Evolutionary conservation across 805 yeast species (phyloP).

Genomic region (Diddensiella caesifluorescens): DNA sequence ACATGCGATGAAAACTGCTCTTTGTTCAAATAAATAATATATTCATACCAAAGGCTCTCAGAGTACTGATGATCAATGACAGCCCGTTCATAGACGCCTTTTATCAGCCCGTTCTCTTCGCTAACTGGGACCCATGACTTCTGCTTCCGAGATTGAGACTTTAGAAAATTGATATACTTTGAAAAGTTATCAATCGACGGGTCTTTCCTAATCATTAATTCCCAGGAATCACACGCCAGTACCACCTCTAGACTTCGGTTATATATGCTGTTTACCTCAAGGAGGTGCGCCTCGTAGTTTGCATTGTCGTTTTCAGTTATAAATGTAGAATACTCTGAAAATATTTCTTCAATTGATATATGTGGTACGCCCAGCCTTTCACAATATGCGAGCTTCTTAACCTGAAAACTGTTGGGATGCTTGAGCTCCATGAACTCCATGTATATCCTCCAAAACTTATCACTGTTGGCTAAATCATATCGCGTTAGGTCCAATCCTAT

Average conservation of each 20-base stretch:
- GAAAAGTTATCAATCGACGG: slow-evolving; percentile 20
- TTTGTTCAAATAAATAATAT: slow-evolving; percentile 21
- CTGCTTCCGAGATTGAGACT: slow-evolving; percentile 7
- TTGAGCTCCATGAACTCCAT: neutral
- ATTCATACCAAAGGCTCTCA: slow-evolving; percentile 28
- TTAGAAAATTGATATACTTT: slow-evolving; percentile 22
- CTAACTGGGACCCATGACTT: slow-evolving; percentile 18
- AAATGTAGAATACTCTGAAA: slow-evolving; percentile 26
- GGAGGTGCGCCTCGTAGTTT: slow-evolving; percentile 26
- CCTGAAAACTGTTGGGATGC: slow-evolving; percentile 3
- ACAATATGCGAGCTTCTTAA: slow-evolving; percentile 16
- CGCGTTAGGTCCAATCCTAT: neutral
- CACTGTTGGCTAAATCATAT: neutral
- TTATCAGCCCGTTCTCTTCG: slow-evolving; percentile 15
- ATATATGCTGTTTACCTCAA: slow-evolving; percentile 22
- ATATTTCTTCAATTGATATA: slow-evolving; percentile 23
- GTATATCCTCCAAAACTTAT: slow-evolving; percentile 2
- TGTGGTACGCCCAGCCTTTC: slow-evolving; percentile 27
- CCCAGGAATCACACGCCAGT: too few species aligned
- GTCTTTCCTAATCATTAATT: slow-evolving; percentile 12
- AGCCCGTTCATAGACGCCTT: slow-evolving; percentile 27
- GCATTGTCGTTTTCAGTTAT: slow-evolving; percentile 22
- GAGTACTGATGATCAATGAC: slow-evolving; percentile 11
- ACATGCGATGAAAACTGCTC: slow-evolving; percentile 1
- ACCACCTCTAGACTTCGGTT: too few species aligned